Conservation (phyloP, 306 rosid species). For the Cucumis melo region DNA sequence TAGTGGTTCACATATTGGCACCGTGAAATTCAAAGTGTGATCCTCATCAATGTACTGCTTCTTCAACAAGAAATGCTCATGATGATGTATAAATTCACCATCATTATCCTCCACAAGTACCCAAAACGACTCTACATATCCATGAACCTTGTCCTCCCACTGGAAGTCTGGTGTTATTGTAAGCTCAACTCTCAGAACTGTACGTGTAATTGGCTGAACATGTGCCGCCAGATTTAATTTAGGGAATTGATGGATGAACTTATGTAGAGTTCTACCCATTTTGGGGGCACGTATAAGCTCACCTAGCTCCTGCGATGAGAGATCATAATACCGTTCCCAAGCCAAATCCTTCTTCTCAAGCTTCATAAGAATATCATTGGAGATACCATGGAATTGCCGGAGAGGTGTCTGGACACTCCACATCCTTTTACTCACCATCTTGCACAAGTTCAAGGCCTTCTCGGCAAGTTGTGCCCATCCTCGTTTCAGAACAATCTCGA, state of each 20-base stretch:
- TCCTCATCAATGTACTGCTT: conserved; percentile 83
- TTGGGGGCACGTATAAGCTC: conserved; percentile 72
- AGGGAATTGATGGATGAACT: conserved; percentile 80
- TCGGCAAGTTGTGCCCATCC: conserved; percentile 96
- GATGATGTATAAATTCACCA: conserved; percentile 80
- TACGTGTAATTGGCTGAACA: conserved; percentile 92
- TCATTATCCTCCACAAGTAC: conserved; percentile 92
- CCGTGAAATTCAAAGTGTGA: conserved; percentile 78
- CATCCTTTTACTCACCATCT: conserved; percentile 85
- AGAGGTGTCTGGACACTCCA: conserved; percentile 96
- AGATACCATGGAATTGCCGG: conserved; percentile 73
- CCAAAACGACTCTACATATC: conserved; percentile 94
- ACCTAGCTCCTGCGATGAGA: conserved; percentile 86
- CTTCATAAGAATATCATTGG: conserved; percentile 52
- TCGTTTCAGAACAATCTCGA: conserved; percentile 80
- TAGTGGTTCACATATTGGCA: conserved; percentile 76
- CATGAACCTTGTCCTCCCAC: conserved; percentile 93
- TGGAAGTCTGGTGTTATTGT: conserved; percentile 79
- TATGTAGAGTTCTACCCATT: conserved; percentile 83
- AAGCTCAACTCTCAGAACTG: conserved; percentile 86
- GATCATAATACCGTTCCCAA: conserved; percentile 94
- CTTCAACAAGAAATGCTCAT: conserved; percentile 74
- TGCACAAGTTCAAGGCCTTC: conserved; percentile 82
- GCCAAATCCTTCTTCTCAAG: conserved; percentile 90
- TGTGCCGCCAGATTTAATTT: conserved; percentile 87